phyloP scores from a whole-genome alignment of 225 moss, liverwort and hornwort species.

The Takakia lepidozioides region DNA sequence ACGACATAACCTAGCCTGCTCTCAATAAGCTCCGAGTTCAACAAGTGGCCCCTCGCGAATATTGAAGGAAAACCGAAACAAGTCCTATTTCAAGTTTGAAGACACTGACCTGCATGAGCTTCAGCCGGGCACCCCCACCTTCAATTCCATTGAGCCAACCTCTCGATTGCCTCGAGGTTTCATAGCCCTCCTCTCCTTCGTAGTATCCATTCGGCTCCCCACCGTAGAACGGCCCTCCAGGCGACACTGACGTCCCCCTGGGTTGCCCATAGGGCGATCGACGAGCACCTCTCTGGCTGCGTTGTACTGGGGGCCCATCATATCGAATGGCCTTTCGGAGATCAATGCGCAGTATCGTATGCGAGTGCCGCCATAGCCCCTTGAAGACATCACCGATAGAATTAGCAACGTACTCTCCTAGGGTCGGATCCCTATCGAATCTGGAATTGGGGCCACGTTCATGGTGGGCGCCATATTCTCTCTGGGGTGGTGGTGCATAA shows the following conservation, averaged over 20 bases:
- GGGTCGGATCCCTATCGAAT: slow-evolving; percentile 5
- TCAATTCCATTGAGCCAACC: slow-evolving; percentile 17
- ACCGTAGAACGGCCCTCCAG: slow-evolving; percentile 23
- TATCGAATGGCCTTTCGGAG: slow-evolving; percentile 17
- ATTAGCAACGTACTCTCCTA: slow-evolving; percentile 10
- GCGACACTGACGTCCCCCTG: slow-evolving; percentile 23
- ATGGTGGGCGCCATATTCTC: slow-evolving; percentile 1
- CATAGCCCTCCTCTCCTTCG: slow-evolving; percentile 15
- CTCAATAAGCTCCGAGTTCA: too few species aligned
- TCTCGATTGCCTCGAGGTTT: slow-evolving; percentile 11
- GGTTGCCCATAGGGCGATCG: slow-evolving; percentile 2
- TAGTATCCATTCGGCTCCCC: slow-evolving; percentile 14
- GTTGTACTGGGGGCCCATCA: slow-evolving; percentile 8
- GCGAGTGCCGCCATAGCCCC: slow-evolving; percentile 25
- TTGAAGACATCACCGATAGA: slow-evolving; percentile 10
- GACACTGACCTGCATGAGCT: slow-evolving; percentile 29
- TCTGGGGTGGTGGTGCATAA: slow-evolving; percentile 4
- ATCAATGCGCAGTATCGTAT: slow-evolving; percentile 26
- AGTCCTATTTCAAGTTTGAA: too few species aligned
- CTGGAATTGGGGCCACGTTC: too few species aligned
- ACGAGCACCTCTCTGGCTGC: neutral
- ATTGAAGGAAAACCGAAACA: too few species aligned
- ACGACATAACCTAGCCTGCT: too few species aligned
- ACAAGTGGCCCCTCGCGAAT: too few species aligned
- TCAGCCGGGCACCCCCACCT: slow-evolving; percentile 28